A percentile compares a stretch with the other conserved stretches of the same genome.
Evolutionary conservation across 495 filamentous ascomycete genomes (phyloP).

Genomic region (Penicillium coprophilum): DNA sequence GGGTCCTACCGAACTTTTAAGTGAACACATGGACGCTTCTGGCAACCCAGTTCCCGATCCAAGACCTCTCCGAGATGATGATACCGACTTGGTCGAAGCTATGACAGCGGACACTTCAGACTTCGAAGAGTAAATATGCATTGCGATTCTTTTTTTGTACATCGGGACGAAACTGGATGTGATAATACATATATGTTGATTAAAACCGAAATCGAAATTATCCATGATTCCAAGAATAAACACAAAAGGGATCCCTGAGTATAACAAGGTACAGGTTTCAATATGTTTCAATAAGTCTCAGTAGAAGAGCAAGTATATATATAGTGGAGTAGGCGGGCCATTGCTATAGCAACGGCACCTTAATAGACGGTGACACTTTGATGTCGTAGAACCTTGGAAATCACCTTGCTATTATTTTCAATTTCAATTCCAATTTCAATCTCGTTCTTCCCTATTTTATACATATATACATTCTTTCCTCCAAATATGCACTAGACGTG

Average conservation of each 20-base stretch:
- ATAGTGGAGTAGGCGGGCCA: neutral
- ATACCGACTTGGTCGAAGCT: slow-evolving; percentile 32
- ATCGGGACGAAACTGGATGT: neutral
- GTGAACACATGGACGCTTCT: slow-evolving; percentile 27
- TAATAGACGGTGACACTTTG: neutral
- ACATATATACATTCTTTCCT: neutral
- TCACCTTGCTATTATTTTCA: neutral
- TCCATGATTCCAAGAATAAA: no score
- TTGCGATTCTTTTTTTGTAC: neutral
- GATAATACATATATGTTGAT: no score
- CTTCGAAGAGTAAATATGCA: slow-evolving; percentile 26
- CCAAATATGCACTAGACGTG: neutral
- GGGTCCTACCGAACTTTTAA: slow-evolving; percentile 31
- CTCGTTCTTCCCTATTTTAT: neutral
- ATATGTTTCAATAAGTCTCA: neutral
- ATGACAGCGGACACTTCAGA: slow-evolving; percentile 33
- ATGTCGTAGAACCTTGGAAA: neutral
- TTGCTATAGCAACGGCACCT: neutral
- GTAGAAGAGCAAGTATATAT: neutral
- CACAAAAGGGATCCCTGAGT: no score
- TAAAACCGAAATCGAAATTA: no score
- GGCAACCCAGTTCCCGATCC: slow-evolving; percentile 41
- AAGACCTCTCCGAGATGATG: slow-evolving; percentile 4
- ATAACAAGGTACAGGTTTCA: neutral
- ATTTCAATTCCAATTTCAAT: neutral